Evolutionary conservation across 306 rosid species (phyloP), one percentile per base, ranked within the genome.

Genomic region (Cercis canadensis): DNA sequence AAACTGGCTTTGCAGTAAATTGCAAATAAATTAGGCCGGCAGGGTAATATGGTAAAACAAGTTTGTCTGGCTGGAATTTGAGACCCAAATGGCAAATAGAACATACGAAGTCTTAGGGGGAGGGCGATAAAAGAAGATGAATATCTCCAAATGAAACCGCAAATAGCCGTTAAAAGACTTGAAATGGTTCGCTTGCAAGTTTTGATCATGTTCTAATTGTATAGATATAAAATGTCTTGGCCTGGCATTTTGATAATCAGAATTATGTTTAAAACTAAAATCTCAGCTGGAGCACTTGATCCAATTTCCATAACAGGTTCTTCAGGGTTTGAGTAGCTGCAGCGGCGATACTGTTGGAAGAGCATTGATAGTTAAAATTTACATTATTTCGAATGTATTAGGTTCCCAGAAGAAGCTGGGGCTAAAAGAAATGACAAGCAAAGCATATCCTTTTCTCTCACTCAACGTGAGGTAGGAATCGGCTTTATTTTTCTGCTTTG

Each of bases 401-500:
- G 67, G 67, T 67, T 65, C 62, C 83, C 53, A 41, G 69, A 56
- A 80, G 75, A 77, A 50, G 74, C 70, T 68, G 78, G 68, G 80
- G 68, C 52, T 71, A 82, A 62, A 65, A 72, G 80, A 71, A 78
- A 57, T 39, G 36, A 68, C 65, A 72, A 69, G 80, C 58, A 87
- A 86, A 72, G 87, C 81, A 56, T 68, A 67, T 81, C 79, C 82
- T 43, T 58, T 78, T 82, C 70, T 82, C 81, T 67, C 74, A 73
- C 78, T 60, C 60, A 83, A 68, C 81, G 69, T 74, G 77, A 47
- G 65, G 89, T 45, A 67, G 79, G 88, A 79, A 81, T 79, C 84
- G 54, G 8, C 84, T 84, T 85, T 85, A 71, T 56, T 57, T 60
- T 77, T 81, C 66, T 75, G 75, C 81, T 46, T 60, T 37, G 65